Percentiles rank a stretch among this genome's conserved stretches.
Conservation (phyloP, 2,329 filamentous ascomycete genomes). For the Xylariaceae sp. region DNA sequence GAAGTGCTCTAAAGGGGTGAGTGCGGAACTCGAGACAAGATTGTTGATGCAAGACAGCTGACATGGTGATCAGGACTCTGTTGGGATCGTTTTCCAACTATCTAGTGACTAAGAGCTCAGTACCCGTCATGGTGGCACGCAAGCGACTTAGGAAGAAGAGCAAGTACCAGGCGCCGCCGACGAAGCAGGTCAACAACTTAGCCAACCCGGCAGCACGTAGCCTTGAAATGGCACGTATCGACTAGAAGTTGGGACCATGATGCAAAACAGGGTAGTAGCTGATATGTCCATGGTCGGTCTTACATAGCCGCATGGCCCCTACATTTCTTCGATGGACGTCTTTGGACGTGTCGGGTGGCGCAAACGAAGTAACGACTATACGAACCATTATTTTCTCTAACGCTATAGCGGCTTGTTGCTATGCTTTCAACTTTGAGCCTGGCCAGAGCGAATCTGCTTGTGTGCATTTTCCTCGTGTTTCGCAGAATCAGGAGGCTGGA, state of each 20-base stretch:
- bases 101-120: constrained; percentile 90
- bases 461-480: too few species aligned
- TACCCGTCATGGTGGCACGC: constrained; percentile 95
- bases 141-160: constrained; percentile 85
- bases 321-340: too few species aligned
- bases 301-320: too few species aligned
- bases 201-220: constrained; percentile 63
- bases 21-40: constrained; percentile 30
- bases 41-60: constrained; percentile 4
- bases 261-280: too few species aligned
- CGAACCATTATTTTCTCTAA: not conserved
- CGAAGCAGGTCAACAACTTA: constrained; percentile 78
- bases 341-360: not conserved
- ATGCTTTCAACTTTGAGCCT: not conserved
- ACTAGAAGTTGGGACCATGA: constrained; percentile 41
- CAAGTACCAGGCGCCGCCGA: constrained; percentile 68
- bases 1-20: constrained; percentile 89
- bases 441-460: not conserved
- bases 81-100: constrained; percentile 97
- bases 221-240: constrained; percentile 70
- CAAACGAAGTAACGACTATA: constrained; percentile 1
- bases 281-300: too few species aligned
- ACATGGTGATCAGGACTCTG: constrained; percentile 61
- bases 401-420: too few species aligned
- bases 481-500: too few species aligned